Evolutionary conservation across 306 rosid species (phyloP).

Genomic region (Vigna unguiculata): DNA sequence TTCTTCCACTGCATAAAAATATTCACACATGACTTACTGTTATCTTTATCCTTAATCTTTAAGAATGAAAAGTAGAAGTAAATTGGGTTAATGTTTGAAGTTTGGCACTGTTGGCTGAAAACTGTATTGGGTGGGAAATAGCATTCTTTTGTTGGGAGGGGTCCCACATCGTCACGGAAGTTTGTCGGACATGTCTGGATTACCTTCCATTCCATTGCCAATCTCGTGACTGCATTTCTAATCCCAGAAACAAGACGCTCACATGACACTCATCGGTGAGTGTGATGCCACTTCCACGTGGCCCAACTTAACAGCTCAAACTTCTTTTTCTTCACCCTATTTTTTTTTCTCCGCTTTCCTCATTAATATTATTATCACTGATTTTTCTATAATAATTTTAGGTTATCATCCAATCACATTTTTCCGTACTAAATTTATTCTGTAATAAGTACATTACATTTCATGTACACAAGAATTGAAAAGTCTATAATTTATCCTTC

Average conservation of each 20-base stretch:
- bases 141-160: constrained; percentile 13
- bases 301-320: constrained; percentile 41
- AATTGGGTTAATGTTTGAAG: background rate
- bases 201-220: constrained; percentile 10
- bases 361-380: background rate
- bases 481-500: too few relatives aligned
- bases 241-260: constrained; percentile 19
- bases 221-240: constrained; percentile 44
- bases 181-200: constrained; percentile 24
- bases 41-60: background rate
- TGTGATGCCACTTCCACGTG: constrained; percentile 5
- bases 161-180: constrained; percentile 56
- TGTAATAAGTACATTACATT: too few relatives aligned
- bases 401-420: too few relatives aligned
- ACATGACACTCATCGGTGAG: background rate
- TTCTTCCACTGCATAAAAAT: constrained; percentile 39
- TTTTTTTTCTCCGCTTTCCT: background rate
- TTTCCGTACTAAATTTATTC: too few relatives aligned
- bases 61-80: background rate
- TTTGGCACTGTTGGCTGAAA: background rate
- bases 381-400: too few relatives aligned
- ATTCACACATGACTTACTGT: background rate
- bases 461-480: too few relatives aligned
- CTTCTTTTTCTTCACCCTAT: background rate
- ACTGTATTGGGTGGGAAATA: background rate